Evolutionary conservation across 805 yeast species (phyloP).

Genomic region (Blastobotrys parvus): DNA sequence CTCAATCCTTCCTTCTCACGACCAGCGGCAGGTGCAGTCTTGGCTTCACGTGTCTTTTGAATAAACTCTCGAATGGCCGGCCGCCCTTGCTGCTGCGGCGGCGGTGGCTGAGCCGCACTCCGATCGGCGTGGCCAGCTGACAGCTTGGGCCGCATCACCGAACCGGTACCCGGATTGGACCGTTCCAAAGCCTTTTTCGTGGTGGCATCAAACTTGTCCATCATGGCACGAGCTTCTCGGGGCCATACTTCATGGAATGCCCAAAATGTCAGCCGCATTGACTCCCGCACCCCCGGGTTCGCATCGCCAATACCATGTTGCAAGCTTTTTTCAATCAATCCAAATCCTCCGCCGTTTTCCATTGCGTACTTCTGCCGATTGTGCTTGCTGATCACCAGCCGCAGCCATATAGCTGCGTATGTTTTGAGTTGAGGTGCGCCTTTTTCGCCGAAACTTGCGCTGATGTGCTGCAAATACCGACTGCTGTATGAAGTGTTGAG

Average conservation of each 20-base stretch:
- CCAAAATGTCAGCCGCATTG: conserved; percentile 72
- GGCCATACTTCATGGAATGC: conserved; percentile 49
- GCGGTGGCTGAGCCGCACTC: too few relatives aligned
- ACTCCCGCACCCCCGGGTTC: conserved; percentile 68
- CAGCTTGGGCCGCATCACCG: too few relatives aligned
- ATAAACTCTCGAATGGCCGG: conserved; percentile 15
- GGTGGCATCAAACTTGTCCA: conserved; percentile 35
- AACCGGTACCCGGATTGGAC: conserved; percentile 37
- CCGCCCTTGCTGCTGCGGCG: conserved; percentile 1
- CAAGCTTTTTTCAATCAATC: conserved; percentile 42
- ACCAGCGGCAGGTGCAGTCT: background rate
- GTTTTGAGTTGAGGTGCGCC: conserved; percentile 56
- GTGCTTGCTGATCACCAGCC: conserved; percentile 42
- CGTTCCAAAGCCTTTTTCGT: conserved; percentile 55
- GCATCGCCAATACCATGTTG: conserved; percentile 66
- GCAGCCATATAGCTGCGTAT: conserved; percentile 63
- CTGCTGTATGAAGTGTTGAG: conserved; percentile 45
- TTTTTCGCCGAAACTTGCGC: conserved; percentile 53
- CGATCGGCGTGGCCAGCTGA: too few relatives aligned
- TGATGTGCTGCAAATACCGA: conserved; percentile 44
- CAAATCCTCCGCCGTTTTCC: conserved; percentile 31
- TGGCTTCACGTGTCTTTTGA: conserved; percentile 8
- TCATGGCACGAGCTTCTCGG: conserved; percentile 35
- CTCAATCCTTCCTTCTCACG: background rate
- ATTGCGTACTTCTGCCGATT: conserved; percentile 29